Evolutionary conservation across 352 stramenopile genomes (phyloP).

Genomic region (Ophiocytium majus): DNA sequence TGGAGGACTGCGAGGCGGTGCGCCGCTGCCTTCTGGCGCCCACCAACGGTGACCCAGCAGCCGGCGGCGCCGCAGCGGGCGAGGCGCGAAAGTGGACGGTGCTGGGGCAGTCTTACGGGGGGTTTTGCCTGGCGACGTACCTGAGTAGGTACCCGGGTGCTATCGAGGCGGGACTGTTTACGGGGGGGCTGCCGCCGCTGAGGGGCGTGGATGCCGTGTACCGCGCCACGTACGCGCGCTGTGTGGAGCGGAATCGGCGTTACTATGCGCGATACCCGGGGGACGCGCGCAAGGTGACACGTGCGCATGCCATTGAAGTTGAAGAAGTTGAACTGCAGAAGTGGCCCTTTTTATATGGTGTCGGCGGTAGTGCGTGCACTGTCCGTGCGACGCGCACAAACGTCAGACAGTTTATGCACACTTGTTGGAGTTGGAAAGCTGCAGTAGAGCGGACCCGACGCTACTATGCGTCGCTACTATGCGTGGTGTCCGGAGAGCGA

Average conservation of each 20-base stretch:
- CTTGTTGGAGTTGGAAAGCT: too few relatives aligned
- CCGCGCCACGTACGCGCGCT: conserved; percentile 51
- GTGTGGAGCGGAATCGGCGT: conserved; percentile 56
- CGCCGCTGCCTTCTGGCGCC: conserved; percentile 21
- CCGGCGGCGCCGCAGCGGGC: neutral
- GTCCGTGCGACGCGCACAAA: too few relatives aligned
- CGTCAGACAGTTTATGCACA: too few relatives aligned
- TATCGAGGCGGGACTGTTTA: conserved; percentile 54
- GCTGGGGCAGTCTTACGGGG: conserved; percentile 55
- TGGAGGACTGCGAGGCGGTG: conserved; percentile 57
- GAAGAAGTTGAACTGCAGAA: too few relatives aligned
- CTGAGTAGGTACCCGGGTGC: conserved; percentile 51
- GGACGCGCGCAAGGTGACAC: conserved; percentile 51
- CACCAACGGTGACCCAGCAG: neutral
- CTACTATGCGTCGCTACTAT: too few relatives aligned
- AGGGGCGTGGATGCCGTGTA: conserved; percentile 42
- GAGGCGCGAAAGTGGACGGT: conserved; percentile 42
- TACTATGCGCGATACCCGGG: conserved; percentile 58
- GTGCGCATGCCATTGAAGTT: too few relatives aligned
- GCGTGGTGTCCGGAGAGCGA: too few relatives aligned
- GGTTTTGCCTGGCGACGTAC: conserved; percentile 58
- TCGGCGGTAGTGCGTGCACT: too few relatives aligned
- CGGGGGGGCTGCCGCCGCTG: conserved; percentile 56
- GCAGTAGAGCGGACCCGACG: too few relatives aligned
- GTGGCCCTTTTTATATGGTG: too few relatives aligned